phyloP scores from a whole-genome alignment of 805 yeast genomes.

The Saturnispora halmiae region DNA sequence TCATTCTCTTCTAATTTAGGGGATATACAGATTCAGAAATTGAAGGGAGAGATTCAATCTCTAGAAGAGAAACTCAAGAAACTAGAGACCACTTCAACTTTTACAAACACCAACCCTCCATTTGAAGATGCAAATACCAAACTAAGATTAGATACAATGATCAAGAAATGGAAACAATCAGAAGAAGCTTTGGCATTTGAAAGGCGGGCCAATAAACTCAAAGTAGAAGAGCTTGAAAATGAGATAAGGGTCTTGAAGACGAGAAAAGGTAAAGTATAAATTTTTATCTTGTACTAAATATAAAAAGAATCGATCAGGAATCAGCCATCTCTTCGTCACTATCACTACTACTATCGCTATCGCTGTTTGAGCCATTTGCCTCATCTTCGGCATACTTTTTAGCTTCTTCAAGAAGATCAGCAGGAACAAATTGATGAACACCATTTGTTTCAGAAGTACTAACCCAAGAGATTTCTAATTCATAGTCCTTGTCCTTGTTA shows the following conservation, averaged over 20 bases:
- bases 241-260: conserved; percentile 38
- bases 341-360: conserved; percentile 15
- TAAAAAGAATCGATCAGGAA: neutral
- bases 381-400: conserved; percentile 75
- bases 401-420: conserved; percentile 73
- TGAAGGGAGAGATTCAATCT: neutral
- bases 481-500: conserved; percentile 94
- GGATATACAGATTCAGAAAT: neutral
- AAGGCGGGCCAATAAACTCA: conserved; percentile 41
- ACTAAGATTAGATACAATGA: conserved; percentile 51
- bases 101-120: neutral
- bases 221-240: conserved; percentile 44
- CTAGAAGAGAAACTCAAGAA: conserved; percentile 3
- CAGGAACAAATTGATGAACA: conserved; percentile 70
- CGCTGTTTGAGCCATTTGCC: conserved; percentile 47
- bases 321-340: conserved; percentile 29
- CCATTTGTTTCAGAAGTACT: conserved; percentile 70
- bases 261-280: neutral
- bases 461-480: conserved; percentile 88
- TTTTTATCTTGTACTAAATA: neutral
- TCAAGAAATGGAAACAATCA: conserved; percentile 59
- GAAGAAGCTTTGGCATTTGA: conserved; percentile 62
- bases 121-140: conserved; percentile 10
- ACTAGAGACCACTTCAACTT: too few relatives aligned
- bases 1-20: neutral